Percentiles rank a stretch among this genome's conserved stretches.
phyloP scores from a whole-genome alignment of 305 asterid species.

The Rubia peregrina region DNA sequence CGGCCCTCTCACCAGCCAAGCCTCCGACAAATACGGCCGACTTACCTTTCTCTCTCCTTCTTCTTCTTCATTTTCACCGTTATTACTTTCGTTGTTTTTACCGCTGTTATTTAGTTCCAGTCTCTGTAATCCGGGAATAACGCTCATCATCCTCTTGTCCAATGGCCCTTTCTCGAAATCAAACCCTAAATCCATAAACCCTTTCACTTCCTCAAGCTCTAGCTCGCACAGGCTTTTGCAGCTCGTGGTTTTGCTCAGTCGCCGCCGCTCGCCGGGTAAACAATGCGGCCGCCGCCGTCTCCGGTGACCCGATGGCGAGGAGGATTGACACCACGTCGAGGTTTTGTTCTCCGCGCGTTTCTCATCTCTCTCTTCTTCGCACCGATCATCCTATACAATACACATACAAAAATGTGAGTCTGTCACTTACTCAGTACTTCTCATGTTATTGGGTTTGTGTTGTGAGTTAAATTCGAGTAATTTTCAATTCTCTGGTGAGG shows the following conservation, averaged over 20 bases:
- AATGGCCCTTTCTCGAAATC: slow-evolving; percentile 35
- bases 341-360: slow-evolving; percentile 14
- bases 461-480: no score
- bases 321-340: slow-evolving; percentile 22
- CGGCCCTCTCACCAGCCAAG: slow-evolving; percentile 35
- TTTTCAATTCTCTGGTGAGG: no score
- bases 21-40: slow-evolving; percentile 40
- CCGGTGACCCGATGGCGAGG: slow-evolving; percentile 22
- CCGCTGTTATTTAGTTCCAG: slow-evolving; percentile 8
- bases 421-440: no score
- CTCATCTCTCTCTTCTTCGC: slow-evolving; percentile 2
- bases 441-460: no score
- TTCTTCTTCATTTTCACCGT: not conserved
- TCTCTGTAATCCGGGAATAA: slow-evolving; percentile 56
- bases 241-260: slow-evolving; percentile 28
- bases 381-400: not conserved
- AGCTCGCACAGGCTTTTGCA: slow-evolving; percentile 45
- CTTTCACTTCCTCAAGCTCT: slow-evolving; percentile 62
- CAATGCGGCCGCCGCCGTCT: not conserved
- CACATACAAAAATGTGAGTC: no score
- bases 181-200: slow-evolving; percentile 65
- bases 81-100: not conserved
- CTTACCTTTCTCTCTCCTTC: not conserved
- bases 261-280: not conserved
- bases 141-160: slow-evolving; percentile 33